phyloP scores from a whole-genome alignment of 2,329 filamentous ascomycete genomes.

The Colletotrichum incanum region DNA sequence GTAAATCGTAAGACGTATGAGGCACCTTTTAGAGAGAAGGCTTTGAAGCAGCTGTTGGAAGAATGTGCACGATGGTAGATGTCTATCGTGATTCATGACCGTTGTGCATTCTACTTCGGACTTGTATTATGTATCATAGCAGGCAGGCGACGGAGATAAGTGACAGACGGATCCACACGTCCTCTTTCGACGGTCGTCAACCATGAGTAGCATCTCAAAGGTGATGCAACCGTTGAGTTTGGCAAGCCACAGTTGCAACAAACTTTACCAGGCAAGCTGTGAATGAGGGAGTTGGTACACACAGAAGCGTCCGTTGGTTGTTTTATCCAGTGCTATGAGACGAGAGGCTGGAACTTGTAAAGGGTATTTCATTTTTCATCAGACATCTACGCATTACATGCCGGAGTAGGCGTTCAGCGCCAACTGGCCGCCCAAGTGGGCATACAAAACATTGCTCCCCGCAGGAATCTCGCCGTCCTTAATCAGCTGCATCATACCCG shows the following conservation, averaged over 20 bases:
- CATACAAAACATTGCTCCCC: conserved; percentile 79
- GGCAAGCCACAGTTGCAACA: not conserved
- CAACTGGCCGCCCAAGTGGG: conserved; percentile 79
- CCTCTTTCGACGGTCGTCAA: not conserved
- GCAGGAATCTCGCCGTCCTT: conserved; percentile 71
- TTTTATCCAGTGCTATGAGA: too few species aligned
- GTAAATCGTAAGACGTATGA: not conserved
- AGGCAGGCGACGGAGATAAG: not conserved
- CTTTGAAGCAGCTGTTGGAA: too few species aligned
- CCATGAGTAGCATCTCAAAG: not conserved
- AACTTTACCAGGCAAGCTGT: not conserved
- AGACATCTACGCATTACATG: conserved; percentile 26
- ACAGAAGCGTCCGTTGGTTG: too few species aligned
- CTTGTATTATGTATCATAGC: not conserved
- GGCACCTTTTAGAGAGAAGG: not conserved
- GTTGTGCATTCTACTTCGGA: not conserved
- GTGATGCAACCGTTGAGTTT: not conserved
- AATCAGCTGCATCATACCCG: conserved; percentile 80
- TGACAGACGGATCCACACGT: not conserved
- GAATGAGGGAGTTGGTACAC: too few species aligned
- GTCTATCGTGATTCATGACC: not conserved
- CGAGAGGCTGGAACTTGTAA: not conserved
- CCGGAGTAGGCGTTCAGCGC: conserved; percentile 77
- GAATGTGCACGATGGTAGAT: not conserved
- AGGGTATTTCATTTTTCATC: conserved; percentile 30